Percentiles rank a stretch among this genome's conserved stretches.
These are phyloP conservation scores for Chlorociboria aeruginascens DNA, from an alignment of 495 filamentous ascomycete species.

Conservation along the genomic window DNA sequence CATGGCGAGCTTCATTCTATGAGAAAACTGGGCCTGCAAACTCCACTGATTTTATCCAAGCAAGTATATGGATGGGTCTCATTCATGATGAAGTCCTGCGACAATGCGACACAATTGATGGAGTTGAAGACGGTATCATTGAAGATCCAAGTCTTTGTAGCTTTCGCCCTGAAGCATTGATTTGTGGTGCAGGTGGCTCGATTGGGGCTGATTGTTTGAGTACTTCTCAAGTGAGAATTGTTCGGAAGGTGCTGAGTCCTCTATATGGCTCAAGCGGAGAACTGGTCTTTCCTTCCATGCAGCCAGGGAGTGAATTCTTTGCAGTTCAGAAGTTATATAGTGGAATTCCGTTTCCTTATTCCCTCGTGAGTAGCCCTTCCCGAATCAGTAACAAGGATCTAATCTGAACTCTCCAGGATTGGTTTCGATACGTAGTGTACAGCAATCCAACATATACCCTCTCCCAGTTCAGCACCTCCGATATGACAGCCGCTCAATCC, in stretches of 20 bases:
- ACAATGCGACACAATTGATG: conserved; percentile 57
- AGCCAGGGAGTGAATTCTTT: conserved; percentile 24
- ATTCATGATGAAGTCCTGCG: conserved; percentile 47
- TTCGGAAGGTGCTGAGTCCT: conserved; percentile 39
- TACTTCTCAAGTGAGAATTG: conserved; percentile 41
- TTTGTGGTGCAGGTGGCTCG: conserved; percentile 28
- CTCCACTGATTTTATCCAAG: conserved; percentile 30
- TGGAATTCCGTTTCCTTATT: conserved; percentile 18
- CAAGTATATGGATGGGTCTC: conserved; percentile 36
- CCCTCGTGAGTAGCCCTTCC: conserved; percentile 14
- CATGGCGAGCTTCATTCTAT: conserved; percentile 44
- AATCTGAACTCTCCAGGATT: conserved; percentile 14
- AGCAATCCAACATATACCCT: conserved; percentile 37
- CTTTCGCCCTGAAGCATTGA: conserved; percentile 38
- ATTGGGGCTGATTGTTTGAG: conserved; percentile 39
- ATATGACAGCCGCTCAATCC: conserved; percentile 19
- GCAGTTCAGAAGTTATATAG: conserved; percentile 17
- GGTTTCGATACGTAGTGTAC: conserved; percentile 44
- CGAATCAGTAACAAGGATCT: neutral
- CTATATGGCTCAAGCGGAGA: conserved; percentile 29
- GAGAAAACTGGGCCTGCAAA: conserved; percentile 25
- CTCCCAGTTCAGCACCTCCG: conserved; percentile 15
- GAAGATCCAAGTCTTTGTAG: conserved; percentile 47
- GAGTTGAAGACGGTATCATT: conserved; percentile 52
- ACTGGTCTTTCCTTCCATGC: conserved; percentile 39